Evolutionary conservation across 495 filamentous ascomycete genomes (phyloP).

Genomic region (Polyplosphaeria fusca): DNA sequence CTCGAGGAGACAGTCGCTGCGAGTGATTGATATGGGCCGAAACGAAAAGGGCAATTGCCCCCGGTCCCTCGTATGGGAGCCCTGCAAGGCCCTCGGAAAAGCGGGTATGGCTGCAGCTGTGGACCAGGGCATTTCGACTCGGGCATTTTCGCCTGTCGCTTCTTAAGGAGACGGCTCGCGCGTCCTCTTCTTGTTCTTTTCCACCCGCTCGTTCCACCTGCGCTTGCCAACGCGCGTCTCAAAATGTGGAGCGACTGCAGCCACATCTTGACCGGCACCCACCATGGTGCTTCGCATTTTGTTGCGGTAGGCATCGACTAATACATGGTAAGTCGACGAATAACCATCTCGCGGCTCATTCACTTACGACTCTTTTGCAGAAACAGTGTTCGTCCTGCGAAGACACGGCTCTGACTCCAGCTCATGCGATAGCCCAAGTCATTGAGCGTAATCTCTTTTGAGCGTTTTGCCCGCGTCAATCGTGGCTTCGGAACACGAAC

Average conservation of each 20-base stretch:
- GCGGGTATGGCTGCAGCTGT: constrained; percentile 15
- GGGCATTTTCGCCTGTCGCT: constrained; percentile 5
- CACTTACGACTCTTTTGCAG: constrained; percentile 87
- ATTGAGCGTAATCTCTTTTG: constrained; percentile 81
- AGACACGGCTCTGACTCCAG: constrained; percentile 88
- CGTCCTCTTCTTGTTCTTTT: constrained; percentile 48
- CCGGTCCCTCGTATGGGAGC: constrained; percentile 19
- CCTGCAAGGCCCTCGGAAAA: constrained; percentile 19
- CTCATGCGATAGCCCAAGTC: constrained; percentile 92
- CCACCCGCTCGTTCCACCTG: constrained; percentile 63
- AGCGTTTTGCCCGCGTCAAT: constrained; percentile 60
- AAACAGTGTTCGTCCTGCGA: constrained; percentile 79
- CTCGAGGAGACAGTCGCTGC: background rate
- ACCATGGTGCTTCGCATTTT: constrained; percentile 84
- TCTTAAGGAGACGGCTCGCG: constrained; percentile 36
- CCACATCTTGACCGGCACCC: constrained; percentile 66
- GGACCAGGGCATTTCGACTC: constrained; percentile 21
- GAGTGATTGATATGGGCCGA: background rate
- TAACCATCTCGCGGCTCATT: background rate
- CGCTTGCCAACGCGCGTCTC: constrained; percentile 88
- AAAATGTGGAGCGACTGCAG: constrained; percentile 72
- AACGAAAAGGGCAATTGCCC: constrained; percentile 17
- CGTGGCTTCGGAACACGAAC: constrained; percentile 69
- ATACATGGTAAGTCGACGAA: constrained; percentile 23
- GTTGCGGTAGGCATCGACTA: constrained; percentile 92